phyloP scores from a whole-genome alignment of 108 stramenopile species.

The Asterionellopsis glacialis region DNA sequence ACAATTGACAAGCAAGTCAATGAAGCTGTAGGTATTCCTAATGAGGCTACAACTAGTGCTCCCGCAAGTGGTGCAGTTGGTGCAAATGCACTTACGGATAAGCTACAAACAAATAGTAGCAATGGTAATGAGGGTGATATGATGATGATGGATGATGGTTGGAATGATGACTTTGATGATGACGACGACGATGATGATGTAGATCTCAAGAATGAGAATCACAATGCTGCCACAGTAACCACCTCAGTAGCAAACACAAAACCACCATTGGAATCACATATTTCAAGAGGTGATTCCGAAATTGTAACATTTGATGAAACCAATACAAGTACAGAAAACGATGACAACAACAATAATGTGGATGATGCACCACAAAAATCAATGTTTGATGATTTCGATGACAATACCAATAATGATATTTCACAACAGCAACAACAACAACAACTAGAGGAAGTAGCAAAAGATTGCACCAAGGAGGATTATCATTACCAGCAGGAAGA shows the following conservation, averaged over 20 bases:
- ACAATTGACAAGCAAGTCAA: constrained; percentile 40
- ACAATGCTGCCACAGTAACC: neutral
- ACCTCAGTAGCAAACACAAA: neutral
- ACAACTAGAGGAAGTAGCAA: constrained; percentile 8
- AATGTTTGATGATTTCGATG: neutral
- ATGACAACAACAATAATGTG: neutral
- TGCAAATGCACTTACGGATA: neutral
- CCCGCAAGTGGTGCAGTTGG: neutral
- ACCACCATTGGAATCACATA: neutral
- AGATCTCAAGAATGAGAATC: neutral
- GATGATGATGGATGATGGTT: constrained; percentile 1
- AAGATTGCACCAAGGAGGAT: neutral
- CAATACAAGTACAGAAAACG: neutral
- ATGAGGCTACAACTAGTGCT: constrained; percentile 2
- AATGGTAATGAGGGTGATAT: constrained; percentile 1
- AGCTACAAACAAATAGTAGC: neutral
- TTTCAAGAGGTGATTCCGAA: neutral
- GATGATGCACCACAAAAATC: neutral
- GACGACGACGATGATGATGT: neutral
- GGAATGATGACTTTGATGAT: constrained; percentile 5
- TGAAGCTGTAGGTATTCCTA: constrained; percentile 33
- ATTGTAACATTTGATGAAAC: neutral
- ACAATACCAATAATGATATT: neutral
- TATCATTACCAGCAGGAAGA: no score
- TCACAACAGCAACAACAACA: constrained; percentile 10